Evolutionary conservation across 2,329 filamentous ascomycete genomes (phyloP).

Genomic region (Furcasterigmium furcatum): DNA sequence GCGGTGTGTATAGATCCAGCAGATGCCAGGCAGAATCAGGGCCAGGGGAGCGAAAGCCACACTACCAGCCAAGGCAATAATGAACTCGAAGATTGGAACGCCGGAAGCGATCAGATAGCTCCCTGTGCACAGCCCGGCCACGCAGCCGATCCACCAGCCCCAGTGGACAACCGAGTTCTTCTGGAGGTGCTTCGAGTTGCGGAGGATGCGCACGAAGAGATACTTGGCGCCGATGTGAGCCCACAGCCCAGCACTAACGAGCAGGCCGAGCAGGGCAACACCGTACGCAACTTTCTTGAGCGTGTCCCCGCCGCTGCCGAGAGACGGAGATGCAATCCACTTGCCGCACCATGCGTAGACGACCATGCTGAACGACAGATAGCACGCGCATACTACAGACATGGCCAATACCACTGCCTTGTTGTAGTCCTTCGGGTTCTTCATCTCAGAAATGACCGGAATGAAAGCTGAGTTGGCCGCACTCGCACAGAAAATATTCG

Average conservation of each 20-base stretch:
- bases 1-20: no score
- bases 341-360: conserved; percentile 40
- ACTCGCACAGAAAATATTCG: conserved; percentile 20
- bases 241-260: conserved; percentile 14
- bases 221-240: conserved; percentile 15
- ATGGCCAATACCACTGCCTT: conserved; percentile 14
- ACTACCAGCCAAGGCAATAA: no score
- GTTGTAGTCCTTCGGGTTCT: conserved; percentile 8
- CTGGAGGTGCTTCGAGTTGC: conserved; percentile 28
- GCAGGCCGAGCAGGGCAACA: conserved; percentile 12
- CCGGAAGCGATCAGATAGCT: no score
- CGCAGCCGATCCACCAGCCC: conserved; percentile 22
- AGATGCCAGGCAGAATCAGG: no score
- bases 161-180: conserved; percentile 26
- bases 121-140: no score
- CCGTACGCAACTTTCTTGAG: conserved; percentile 19
- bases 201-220: conserved; percentile 30
- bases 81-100: no score
- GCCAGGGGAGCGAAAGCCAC: no score
- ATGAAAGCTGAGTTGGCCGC: conserved; percentile 17
- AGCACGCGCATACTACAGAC: conserved; percentile 7
- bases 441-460: conserved; percentile 19
- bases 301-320: conserved; percentile 35
- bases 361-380: conserved; percentile 11
- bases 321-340: conserved; percentile 58